Evolutionary conservation across 139 green algal species (phyloP), one percentile per base, ranked within the genome.

Genomic region (Chlamydomonas sp.): DNA sequence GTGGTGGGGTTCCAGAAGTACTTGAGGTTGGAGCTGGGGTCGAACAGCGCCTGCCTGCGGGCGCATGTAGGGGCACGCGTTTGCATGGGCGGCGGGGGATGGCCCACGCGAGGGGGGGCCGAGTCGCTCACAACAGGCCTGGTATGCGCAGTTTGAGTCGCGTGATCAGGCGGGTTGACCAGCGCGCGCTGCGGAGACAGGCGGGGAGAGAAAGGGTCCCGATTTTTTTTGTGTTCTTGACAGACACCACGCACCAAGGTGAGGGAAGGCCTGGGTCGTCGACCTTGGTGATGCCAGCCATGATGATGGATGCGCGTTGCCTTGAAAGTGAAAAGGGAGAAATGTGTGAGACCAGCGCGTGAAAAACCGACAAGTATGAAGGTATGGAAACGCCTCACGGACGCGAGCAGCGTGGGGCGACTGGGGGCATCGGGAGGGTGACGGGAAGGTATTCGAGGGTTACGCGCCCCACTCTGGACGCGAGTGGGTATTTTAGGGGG

Each of bases 1-100:
- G 88, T 90, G 1, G 75, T 76, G 5, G 79, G 77, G 76, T 97
- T 92, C 89, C 89, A 96, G 74, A 95, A 96, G 72, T 96, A 96
- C 35, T 71, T 80, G 13, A 82, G 43, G 0, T 73, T 58, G 3
- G 61, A 79, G 1, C 38, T 49, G 1, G 82, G 73, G 54, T 93
- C 87, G 43, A 73, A 81, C 5, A 94, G 59, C 1, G 77, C 69
- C 58, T 82, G 71, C 43, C 43, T 58, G 65, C 22, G 22, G 26
- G 28, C 13, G 29, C 54, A 63, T n/a, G n/a, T n/a, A n/a, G n/a
- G n/a, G n/a, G n/a, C n/a, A n/a, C 43, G 13, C 10, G 43, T 13
- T n/a, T n/a, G n/a, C n/a, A n/a, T n/a, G n/a, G n/a, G n/a, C n/a
- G n/a, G n/a, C n/a, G n/a, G n/a, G n/a, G n/a, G n/a, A n/a, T n/a